Evolutionary conservation across 257 asterid species (phyloP).

Genomic region (Solanum medicagineum): DNA sequence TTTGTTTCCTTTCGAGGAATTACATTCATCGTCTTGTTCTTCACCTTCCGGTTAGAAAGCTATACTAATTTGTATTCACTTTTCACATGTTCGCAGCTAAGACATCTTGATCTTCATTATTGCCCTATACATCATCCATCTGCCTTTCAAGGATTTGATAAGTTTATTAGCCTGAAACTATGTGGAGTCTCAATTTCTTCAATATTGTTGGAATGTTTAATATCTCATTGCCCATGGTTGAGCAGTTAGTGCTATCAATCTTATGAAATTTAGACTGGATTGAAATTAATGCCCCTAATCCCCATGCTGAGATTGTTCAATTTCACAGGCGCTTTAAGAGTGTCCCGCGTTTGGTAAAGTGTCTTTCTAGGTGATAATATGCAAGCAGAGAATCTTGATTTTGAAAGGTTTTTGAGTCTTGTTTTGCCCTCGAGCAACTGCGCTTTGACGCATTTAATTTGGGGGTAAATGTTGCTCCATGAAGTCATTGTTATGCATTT

Average conservation of each 20-base stretch:
- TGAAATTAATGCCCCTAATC: not conserved
- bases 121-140: not conserved
- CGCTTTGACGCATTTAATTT: too few species aligned
- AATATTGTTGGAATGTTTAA: not conserved
- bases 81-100: not conserved
- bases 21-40: not conserved
- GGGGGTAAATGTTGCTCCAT: not conserved
- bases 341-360: not conserved
- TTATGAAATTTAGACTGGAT: not conserved
- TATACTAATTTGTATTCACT: not conserved
- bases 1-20: not conserved
- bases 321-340: not conserved
- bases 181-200: not conserved
- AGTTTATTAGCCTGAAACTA: not conserved
- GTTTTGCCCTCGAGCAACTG: not conserved
- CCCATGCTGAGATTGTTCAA: not conserved
- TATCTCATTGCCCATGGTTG: not conserved
- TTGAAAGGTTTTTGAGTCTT: not conserved
- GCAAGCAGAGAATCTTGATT: not conserved
- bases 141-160: not conserved
- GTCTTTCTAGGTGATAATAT: not conserved
- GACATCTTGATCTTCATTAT: not conserved
- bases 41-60: not conserved
- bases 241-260: not conserved
- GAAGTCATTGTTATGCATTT: too few species aligned